These are phyloP conservation scores for Coemansia sp. DNA, from an alignment of 192 early-diverging fungal species.

Conservation along the genomic window DNA sequence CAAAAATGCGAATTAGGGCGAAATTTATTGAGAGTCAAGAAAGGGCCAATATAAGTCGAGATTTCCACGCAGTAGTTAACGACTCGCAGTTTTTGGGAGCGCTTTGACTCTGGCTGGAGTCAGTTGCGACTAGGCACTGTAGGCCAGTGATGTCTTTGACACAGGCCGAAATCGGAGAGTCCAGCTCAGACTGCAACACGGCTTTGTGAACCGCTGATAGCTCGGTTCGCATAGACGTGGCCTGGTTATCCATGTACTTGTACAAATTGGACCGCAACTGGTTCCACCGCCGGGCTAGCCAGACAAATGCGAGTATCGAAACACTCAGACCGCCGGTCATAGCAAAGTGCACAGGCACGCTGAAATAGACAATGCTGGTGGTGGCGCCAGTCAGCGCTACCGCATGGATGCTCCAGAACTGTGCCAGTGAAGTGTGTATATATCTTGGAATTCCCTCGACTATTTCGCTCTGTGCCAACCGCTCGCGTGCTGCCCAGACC, in stretches of 20 bases:
- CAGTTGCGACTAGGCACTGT: constrained; percentile 1
- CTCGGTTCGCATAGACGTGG: constrained; percentile 15
- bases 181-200: constrained; percentile 23
- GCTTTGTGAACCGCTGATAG: constrained; percentile 11
- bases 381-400: constrained; percentile 15
- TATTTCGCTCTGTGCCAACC: constrained; percentile 18
- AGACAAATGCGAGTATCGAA: constrained; percentile 25
- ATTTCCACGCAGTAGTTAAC: constrained; percentile 25
- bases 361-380: constrained; percentile 7
- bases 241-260: constrained; percentile 21
- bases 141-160: constrained; percentile 4
- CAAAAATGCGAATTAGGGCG: neutral
- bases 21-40: neutral
- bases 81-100: no score
- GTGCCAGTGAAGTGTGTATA: constrained; percentile 35
- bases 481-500: constrained; percentile 35
- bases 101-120: neutral
- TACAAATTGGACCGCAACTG: constrained; percentile 21
- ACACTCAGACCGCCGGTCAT: constrained; percentile 18
- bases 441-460: constrained; percentile 30
- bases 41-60: constrained; percentile 21
- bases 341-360: constrained; percentile 18
- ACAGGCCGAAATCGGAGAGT: constrained; percentile 17
- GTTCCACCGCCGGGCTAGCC: constrained; percentile 41
- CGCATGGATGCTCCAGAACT: constrained; percentile 44